These are phyloP conservation scores for Phytophthora chlamydospora DNA, from an alignment of 352 stramenopile genomes.

Conservation along the genomic window DNA sequence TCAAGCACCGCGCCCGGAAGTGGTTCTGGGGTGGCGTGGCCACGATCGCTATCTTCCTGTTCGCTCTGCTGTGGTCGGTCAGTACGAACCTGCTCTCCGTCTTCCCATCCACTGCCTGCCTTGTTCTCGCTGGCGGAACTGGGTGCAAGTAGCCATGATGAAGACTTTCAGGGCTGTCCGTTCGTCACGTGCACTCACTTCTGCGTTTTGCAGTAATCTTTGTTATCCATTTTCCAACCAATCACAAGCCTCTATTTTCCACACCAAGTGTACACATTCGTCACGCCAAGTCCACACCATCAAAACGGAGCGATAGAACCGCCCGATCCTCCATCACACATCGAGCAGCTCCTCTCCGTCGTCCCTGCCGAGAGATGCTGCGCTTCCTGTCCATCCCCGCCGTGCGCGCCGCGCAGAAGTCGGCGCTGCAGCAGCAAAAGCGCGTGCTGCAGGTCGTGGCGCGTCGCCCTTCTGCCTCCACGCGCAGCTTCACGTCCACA, in stretches of 20 bases:
- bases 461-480: constrained; percentile 15
- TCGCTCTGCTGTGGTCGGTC: constrained; percentile 65
- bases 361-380: constrained; percentile 37
- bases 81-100: constrained; percentile 63
- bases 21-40: constrained; percentile 46
- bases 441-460: constrained; percentile 32
- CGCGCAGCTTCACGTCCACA: constrained; percentile 50
- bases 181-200: constrained; percentile 6
- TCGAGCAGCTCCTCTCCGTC: constrained; percentile 7
- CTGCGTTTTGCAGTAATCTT: constrained; percentile 1
- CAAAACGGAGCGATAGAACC: constrained; percentile 12
- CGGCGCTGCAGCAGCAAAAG: constrained; percentile 22
- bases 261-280: too few relatives aligned
- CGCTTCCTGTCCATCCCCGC: constrained; percentile 31
- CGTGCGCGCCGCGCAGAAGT: constrained; percentile 35
- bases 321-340: constrained; percentile 16
- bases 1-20: constrained; percentile 41
- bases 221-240: constrained; percentile 19
- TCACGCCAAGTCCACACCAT: background rate
- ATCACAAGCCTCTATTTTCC: constrained; percentile 1
- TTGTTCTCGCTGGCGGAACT: constrained; percentile 57
- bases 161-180: constrained; percentile 19
- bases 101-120: constrained; percentile 59
- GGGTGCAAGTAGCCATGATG: constrained; percentile 44
- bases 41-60: constrained; percentile 41